Conservation (phyloP, 306 rosid genomes). For the Carpinus viminea region DNA sequence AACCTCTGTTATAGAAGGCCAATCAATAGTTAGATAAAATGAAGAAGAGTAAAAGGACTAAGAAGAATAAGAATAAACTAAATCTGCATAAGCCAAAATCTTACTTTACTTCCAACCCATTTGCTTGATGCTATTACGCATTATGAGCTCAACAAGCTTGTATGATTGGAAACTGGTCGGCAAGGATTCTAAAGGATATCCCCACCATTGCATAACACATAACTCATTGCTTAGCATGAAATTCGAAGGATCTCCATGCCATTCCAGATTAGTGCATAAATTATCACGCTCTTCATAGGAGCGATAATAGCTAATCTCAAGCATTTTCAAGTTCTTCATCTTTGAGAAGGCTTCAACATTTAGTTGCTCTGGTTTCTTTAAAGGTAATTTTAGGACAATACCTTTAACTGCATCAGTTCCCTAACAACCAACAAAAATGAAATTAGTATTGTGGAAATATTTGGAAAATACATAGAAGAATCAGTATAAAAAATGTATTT, state of each 20-base stretch:
- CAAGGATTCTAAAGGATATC: conserved; percentile 5
- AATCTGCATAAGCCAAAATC: neutral
- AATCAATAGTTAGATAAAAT: too few species aligned
- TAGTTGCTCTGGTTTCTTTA: neutral
- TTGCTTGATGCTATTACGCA: conserved; percentile 4
- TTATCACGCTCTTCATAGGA: too few species aligned
- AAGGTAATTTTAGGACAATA: conserved; percentile 15
- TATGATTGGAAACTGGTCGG: conserved; percentile 4
- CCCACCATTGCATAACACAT: conserved; percentile 22
- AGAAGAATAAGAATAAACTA: neutral
- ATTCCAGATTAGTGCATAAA: too few species aligned
- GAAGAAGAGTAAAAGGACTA: too few species aligned
- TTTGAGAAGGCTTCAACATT: too few species aligned
- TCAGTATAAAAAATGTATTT: too few species aligned
- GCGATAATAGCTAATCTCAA: too few species aligned
- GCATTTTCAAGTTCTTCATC: too few species aligned
- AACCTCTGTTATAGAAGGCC: neutral
- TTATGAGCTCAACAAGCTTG: conserved; percentile 22
- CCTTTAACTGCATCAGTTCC: conserved; percentile 27
- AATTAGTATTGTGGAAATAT: too few species aligned
- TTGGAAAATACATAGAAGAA: too few species aligned
- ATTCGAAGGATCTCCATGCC: too few species aligned
- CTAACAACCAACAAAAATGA: neutral
- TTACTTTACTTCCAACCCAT: conserved; percentile 19
- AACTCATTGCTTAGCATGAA: conserved; percentile 21